phyloP scores from a whole-genome alignment of 345 rosid genomes.

The Excoecaria agallocha region DNA sequence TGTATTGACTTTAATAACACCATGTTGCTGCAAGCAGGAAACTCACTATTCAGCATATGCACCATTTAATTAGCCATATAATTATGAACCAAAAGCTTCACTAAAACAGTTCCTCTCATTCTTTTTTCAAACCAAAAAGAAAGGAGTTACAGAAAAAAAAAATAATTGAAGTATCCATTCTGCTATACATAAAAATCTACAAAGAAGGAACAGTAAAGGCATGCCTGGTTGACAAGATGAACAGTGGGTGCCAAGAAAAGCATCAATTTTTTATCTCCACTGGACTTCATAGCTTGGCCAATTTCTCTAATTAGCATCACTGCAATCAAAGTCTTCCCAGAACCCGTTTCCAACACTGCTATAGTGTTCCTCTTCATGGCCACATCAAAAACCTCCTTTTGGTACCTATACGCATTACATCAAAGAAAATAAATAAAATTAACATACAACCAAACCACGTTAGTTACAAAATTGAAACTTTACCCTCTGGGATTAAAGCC shows the following conservation, averaged over 20 bases:
- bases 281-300: conserved; percentile 33
- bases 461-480: background rate
- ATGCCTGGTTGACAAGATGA: conserved; percentile 73
- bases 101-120: background rate
- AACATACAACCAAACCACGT: conserved; percentile 1
- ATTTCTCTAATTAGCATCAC: conserved; percentile 59
- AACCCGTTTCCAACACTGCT: conserved; percentile 66
- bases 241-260: conserved; percentile 82
- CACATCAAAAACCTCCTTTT: conserved; percentile 56
- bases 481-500: conserved; percentile 49
- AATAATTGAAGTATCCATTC: background rate
- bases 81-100: background rate
- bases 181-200: background rate
- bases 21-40: conserved; percentile 73
- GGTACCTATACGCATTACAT: conserved; percentile 44
- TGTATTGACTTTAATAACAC: conserved; percentile 42
- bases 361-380: conserved; percentile 67
- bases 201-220: background rate
- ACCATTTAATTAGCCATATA: conserved; percentile 3
- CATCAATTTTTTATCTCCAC: conserved; percentile 43
- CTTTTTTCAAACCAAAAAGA: background rate
- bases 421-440: background rate
- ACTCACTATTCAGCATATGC: too few species aligned
- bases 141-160: too few species aligned
- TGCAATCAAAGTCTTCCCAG: conserved; percentile 66